Evolutionary conservation across 768 basidiomycete species (phyloP).

Genomic region (Lactarius hengduanensis): DNA sequence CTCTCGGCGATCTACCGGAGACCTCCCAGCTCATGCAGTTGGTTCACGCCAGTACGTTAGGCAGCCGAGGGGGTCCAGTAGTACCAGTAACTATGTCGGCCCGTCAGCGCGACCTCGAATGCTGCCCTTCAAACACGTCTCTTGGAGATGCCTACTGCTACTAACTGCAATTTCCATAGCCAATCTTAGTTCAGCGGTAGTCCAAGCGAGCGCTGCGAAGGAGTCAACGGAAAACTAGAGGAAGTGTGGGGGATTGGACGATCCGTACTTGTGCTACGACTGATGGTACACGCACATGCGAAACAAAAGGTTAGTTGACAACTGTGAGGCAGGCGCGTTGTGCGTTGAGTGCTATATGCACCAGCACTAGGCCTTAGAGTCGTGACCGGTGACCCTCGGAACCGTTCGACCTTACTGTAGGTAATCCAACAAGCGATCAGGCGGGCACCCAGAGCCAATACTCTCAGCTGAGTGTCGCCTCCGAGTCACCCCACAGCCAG

Average conservation of each 20-base stretch:
- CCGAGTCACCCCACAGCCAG: too few species aligned
- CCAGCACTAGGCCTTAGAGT: not conserved
- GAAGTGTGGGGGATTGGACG: conserved; percentile 48
- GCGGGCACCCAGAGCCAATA: too few species aligned
- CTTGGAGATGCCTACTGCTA: not conserved
- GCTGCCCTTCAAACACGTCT: not conserved
- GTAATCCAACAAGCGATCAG: too few species aligned
- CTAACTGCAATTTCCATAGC: conserved; percentile 33
- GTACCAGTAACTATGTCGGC: not conserved
- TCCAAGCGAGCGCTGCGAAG: conserved; percentile 38
- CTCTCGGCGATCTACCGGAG: not conserved
- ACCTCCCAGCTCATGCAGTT: not conserved
- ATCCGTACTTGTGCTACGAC: not conserved
- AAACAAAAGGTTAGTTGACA: not conserved
- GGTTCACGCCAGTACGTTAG: too few species aligned
- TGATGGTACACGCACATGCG: not conserved
- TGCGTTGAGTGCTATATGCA: not conserved
- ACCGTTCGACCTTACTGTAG: not conserved
- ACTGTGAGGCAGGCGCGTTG: not conserved
- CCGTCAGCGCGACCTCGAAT: not conserved
- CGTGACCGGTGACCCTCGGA: not conserved
- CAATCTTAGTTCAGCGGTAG: conserved; percentile 33
- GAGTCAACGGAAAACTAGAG: conserved; percentile 70
- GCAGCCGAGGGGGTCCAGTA: not conserved
- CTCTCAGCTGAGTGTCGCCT: too few species aligned